phyloP scores from a whole-genome alignment of 2,329 filamentous ascomycete species.

The Cladosporium colombiae region DNA sequence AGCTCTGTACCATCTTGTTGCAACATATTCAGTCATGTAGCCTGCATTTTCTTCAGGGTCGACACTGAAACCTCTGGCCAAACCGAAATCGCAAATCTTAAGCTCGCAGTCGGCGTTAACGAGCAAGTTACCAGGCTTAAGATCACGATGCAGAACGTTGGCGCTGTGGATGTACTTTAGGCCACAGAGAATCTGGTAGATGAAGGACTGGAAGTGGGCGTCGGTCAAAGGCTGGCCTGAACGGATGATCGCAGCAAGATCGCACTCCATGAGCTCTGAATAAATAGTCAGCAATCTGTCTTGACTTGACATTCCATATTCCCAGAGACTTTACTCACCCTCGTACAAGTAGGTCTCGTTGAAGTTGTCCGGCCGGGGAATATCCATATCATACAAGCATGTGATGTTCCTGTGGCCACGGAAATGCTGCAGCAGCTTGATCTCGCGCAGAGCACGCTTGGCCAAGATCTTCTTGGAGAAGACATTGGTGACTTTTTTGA shows the following conservation, averaged over 20 bases:
- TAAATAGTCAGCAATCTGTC: neutral
- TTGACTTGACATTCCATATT: neutral
- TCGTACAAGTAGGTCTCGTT: conserved; percentile 99
- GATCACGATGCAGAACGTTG: conserved; percentile 92
- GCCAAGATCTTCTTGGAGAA: conserved; percentile 99
- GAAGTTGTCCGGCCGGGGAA: conserved; percentile 94
- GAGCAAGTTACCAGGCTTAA: conserved; percentile 95
- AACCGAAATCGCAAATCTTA: conserved; percentile 98
- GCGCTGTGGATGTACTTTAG: conserved; percentile 99
- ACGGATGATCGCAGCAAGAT: conserved; percentile 94
- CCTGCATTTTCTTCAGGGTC: conserved; percentile 98
- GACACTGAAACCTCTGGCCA: conserved; percentile 93
- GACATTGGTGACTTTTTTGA: conserved; percentile 99
- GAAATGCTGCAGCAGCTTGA: conserved; percentile 98
- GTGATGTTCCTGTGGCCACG: conserved; percentile 73
- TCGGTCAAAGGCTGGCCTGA: conserved; percentile 97
- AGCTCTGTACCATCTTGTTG: conserved; percentile 96
- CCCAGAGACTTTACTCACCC: conserved; percentile 57
- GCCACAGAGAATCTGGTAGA: conserved; percentile 98
- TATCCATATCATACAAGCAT: conserved; percentile 99
- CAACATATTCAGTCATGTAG: conserved; percentile 99
- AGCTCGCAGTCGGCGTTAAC: conserved; percentile 99
- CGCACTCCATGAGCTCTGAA: conserved; percentile 97
- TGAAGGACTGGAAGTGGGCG: conserved; percentile 99
- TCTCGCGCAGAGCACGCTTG: conserved; percentile 95